Conservation (phyloP, 2,329 filamentous ascomycete species). For the Neoarthrinium moseri region DNA sequence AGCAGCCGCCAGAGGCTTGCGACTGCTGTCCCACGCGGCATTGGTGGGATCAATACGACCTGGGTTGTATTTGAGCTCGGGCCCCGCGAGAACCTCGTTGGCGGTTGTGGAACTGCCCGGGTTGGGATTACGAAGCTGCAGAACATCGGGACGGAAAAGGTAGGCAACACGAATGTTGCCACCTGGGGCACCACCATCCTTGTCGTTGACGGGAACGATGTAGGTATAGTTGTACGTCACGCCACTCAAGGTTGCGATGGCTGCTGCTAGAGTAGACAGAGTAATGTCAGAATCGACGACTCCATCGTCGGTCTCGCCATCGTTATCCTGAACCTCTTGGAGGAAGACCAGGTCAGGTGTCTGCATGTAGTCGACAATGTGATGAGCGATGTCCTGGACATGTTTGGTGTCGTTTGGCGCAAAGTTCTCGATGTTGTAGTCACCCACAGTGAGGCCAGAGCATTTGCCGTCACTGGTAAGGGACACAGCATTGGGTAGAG, state of each 20-base stretch:
- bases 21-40: slow-evolving; percentile 56
- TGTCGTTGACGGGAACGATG: slow-evolving; percentile 56
- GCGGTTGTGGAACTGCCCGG: slow-evolving; percentile 53
- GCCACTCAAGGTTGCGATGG: slow-evolving; percentile 48
- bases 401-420: slow-evolving; percentile 50
- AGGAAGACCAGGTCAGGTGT: slow-evolving; percentile 66
- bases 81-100: slow-evolving; percentile 56
- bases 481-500: slow-evolving; percentile 47
- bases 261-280: slow-evolving; percentile 51
- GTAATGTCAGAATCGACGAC: slow-evolving; percentile 56
- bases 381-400: slow-evolving; percentile 56
- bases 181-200: slow-evolving; percentile 66
- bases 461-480: slow-evolving; percentile 57
- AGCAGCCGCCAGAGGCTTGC: slow-evolving; percentile 66
- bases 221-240: slow-evolving; percentile 58
- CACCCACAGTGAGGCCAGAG: slow-evolving; percentile 59
- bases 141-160: slow-evolving; percentile 60
- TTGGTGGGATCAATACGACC: slow-evolving; percentile 65
- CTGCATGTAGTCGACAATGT: slow-evolving; percentile 64
- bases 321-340: slow-evolving; percentile 70
- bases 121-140: slow-evolving; percentile 60
- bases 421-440: slow-evolving; percentile 72
- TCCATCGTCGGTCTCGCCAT: slow-evolving; percentile 59
- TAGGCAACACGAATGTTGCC: slow-evolving; percentile 73
- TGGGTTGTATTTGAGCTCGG: slow-evolving; percentile 65